phyloP scores from a whole-genome alignment of 306 rosid genomes.

The Lablab purpureus region DNA sequence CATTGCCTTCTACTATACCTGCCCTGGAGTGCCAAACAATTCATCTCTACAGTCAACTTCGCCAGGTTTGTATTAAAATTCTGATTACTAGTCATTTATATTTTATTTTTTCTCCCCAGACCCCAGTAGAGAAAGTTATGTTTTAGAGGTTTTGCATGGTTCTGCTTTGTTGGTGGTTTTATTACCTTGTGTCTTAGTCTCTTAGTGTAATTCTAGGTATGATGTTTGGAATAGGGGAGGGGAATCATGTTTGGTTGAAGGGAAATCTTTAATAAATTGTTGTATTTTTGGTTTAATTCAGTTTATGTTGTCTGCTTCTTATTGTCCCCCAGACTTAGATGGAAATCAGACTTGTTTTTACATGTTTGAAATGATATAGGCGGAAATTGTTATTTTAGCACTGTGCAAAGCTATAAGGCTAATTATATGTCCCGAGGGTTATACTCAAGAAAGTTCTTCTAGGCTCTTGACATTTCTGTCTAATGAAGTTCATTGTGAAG shows the following conservation, averaged over 20 bases:
- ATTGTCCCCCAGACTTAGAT: neutral
- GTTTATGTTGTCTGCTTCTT: conserved; percentile 5
- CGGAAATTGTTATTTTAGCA: conserved; percentile 67
- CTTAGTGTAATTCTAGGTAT: conserved; percentile 28
- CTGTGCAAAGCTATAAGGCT: conserved; percentile 84
- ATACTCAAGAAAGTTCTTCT: conserved; percentile 50
- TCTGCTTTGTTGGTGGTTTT: conserved; percentile 31
- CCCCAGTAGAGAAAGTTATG: neutral
- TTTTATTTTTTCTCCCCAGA: neutral
- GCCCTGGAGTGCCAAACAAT: conserved; percentile 74
- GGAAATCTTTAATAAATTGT: neutral
- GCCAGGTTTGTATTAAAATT: conserved; percentile 74
- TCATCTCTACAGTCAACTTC: conserved; percentile 80
- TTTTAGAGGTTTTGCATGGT: conserved; percentile 34
- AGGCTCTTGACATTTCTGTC: conserved; percentile 59
- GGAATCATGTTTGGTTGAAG: neutral
- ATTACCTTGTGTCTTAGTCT: conserved; percentile 24
- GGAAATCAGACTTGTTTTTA: conserved; percentile 38
- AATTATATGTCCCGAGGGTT: conserved; percentile 44
- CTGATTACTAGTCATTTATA: conserved; percentile 36
- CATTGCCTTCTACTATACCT: conserved; percentile 56
- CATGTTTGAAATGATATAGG: conserved; percentile 67
- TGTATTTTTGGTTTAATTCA: conserved; percentile 28
- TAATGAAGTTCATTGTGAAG: conserved; percentile 59
- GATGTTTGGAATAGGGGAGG: conserved; percentile 19